Evolutionary conservation across 352 stramenopile genomes (phyloP).

Genomic region (Bremia lactucae): DNA sequence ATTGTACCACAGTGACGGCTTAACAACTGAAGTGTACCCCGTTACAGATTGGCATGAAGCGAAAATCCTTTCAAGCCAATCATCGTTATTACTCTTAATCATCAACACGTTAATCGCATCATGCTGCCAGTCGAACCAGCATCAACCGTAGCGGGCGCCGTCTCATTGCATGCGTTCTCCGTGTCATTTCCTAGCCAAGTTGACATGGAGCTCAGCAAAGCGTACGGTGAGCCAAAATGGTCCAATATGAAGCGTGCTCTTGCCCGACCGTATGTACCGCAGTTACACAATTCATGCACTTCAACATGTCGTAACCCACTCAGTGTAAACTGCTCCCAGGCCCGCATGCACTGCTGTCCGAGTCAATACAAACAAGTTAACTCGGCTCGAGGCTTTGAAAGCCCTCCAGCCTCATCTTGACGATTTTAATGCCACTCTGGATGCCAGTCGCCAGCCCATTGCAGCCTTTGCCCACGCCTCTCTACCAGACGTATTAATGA

Average conservation of each 20-base stretch:
- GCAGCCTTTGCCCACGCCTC: conserved; percentile 26
- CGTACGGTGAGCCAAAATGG: conserved; percentile 61
- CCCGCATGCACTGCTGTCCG: conserved; percentile 66
- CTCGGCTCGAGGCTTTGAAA: conserved; percentile 40
- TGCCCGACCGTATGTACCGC: conserved; percentile 16
- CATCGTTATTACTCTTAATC: no score
- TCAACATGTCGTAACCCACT: neutral
- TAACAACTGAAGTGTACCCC: no score
- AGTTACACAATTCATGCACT: conserved; percentile 1
- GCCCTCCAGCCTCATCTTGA: conserved; percentile 33
- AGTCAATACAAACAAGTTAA: conserved; percentile 63
- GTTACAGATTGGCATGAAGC: no score
- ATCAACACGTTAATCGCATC: no score
- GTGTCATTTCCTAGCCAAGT: conserved; percentile 63
- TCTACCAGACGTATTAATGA: conserved; percentile 54
- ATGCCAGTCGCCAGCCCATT: conserved; percentile 25
- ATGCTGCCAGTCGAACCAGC: conserved; percentile 76
- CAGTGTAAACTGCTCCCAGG: conserved; percentile 9
- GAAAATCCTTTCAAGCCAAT: no score
- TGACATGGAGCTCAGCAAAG: conserved; percentile 40
- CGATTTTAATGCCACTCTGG: conserved; percentile 38
- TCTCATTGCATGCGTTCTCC: conserved; percentile 42
- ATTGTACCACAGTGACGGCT: no score
- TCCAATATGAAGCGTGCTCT: conserved; percentile 63
- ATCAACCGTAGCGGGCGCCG: conserved; percentile 82